Evolutionary conservation across 768 basidiomycete genomes (phyloP).

Genomic region (Lactarius hengduanensis): DNA sequence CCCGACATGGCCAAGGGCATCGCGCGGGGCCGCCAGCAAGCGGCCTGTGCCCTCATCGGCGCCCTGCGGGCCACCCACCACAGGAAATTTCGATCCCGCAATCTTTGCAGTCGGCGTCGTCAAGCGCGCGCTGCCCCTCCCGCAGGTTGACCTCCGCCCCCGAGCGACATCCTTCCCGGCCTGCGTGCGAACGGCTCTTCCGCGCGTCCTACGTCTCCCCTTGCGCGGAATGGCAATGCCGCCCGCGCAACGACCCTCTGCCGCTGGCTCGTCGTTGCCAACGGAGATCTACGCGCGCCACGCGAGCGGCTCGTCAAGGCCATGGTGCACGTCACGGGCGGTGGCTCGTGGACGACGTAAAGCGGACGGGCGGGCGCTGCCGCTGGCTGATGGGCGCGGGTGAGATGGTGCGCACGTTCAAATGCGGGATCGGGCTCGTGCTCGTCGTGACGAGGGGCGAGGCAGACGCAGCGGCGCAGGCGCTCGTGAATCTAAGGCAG

Average conservation of each 20-base stretch:
- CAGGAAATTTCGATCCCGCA: slow-evolving; percentile 95
- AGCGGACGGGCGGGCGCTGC: no score
- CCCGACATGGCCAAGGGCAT: slow-evolving; percentile 88
- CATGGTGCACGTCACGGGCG: slow-evolving; percentile 97
- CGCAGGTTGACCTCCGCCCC: slow-evolving; percentile 38
- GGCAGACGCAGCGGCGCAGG: no score
- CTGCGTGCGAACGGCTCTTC: slow-evolving; percentile 90
- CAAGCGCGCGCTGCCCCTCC: slow-evolving; percentile 79
- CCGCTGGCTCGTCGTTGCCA: slow-evolving; percentile 78
- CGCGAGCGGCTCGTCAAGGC: slow-evolving; percentile 82
- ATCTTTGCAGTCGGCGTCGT: slow-evolving; percentile 98
- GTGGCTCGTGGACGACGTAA: slow-evolving; percentile 57
- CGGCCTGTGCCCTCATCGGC: slow-evolving; percentile 92
- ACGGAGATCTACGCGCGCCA: slow-evolving; percentile 87
- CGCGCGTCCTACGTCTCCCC: slow-evolving; percentile 65
- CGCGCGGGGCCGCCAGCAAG: slow-evolving; percentile 75
- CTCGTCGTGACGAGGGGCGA: no score
- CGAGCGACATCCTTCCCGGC: no score
- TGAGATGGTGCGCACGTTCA: no score
- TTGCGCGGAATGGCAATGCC: slow-evolving; percentile 60
- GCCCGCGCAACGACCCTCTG: slow-evolving; percentile 53
- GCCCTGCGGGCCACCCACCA: neutral
- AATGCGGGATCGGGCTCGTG: no score
- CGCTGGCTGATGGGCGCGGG: no score
- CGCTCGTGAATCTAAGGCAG: no score